Base-by-base conservation (phyloP, 2,329 filamentous ascomycete species). In the Phialophora tarda region DNA sequence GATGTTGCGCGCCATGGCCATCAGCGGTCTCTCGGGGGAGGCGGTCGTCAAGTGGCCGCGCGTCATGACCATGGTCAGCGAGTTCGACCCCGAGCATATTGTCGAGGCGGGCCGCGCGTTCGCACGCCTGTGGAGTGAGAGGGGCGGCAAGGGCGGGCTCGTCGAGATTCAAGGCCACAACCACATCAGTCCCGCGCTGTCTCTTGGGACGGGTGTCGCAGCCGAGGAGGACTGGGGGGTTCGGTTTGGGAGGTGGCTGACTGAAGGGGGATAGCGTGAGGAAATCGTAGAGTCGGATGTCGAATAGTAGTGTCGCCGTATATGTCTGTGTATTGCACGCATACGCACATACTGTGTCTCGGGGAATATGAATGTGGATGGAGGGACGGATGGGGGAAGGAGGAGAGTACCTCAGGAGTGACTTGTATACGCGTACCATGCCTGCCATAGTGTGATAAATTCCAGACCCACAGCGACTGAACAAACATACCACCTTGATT, bases 171-270 rank as follows among this genome's bases (percentile, higher is more conserved):
- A 11, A 24, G 64, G 64, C 38, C 64, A 66, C 38, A 66, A 66
- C 50, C 64, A 66, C 17, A 55, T 66, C 59, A 66, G 64, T 24
- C 64, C 64, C 21, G 58, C 59, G 24, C 23, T 66, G 17, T 50
- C 59, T 3, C 34, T 66, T 24, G 64, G 64, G 21, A 63, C 59
- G 30, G 59, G 59, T 4, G 24, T 58, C 30, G 50, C 28, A 12
- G 54, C 41, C 5, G 64, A 55, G 11, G 64, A 66, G 55, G 53
- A 26, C 1, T 66, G 64, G 64, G 64, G 64, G 5, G 26, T 50
- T 23, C 38, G 59, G 30, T 21, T 66, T 17, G 64, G 28, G 3
- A 34, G 28, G 41, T 48, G 64, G 47, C 44, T 48, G 17, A 48
- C 21, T 48, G 44, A 48, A 21, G 44, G 44, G 1, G 17, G 44